Evolutionary conservation across 78 protist genomes (phyloP), one percentile per base, ranked within the genome.

Genomic region (Dictyostelium purpureum): DNA sequence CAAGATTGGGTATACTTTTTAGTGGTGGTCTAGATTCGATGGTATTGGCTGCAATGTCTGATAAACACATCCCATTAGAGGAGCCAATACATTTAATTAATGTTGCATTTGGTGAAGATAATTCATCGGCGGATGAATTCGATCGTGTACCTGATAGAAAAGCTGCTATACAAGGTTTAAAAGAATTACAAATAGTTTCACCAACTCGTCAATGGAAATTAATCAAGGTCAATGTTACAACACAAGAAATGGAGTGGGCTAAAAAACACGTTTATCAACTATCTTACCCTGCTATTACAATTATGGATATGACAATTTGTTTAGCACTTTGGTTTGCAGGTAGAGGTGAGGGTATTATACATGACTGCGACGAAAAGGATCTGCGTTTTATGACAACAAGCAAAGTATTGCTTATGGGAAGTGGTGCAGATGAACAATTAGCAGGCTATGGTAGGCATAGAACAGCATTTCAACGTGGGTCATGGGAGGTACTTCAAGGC

Each of bases 361-460:
- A 88, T 35, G 52, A 47, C 12, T 47, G 7, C 52, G 12, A 47
- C 12, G 69, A 24, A 12, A 73, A 51, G 18, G 54, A 33, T 31
- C 85, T 12, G 73, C 49, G 66, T 18, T 26, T 33, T 12, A 69
- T 70, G 59, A 71, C 89, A 33, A 40, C 76, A 18, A 79, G 96
- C 38, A 88, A 89, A 33, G 97, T 96, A 42, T 88, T 97, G 24
- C 63, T 97, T n/a, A 52, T 87, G 37, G 99, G 99, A 24, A 49
- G 92, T 76, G 99, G 99, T 4, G 98, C 99, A 9, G 99, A 98
- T 65, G 99, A 97, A 79, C 97, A 92, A 77, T 49, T 96, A 4
- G 98, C 96, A 33, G 98, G 98, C 2, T 97, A 97, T 80, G 85
- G 96, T 19, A 63, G 98, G 26, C 97, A 97, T 63, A 82, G 96